Base-by-base conservation (phyloP, 2,329 filamentous ascomycete species). In the Botryotinia globosa region DNA sequence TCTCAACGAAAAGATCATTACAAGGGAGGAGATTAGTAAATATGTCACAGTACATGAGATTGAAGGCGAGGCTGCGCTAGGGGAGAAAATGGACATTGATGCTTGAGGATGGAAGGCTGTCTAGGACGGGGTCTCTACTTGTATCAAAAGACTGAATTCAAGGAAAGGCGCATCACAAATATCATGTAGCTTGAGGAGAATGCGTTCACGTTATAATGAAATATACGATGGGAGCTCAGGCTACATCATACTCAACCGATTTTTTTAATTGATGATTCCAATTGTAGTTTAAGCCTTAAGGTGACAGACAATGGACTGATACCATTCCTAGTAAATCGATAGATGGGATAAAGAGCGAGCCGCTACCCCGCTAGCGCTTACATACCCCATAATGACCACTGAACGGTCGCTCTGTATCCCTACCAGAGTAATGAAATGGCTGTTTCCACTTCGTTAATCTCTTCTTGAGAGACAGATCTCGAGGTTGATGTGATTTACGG, bases 1-100 rank as follows among this genome's bases (percentile, higher is more conserved):
- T 76, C 86, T 99, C 81, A 96, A 97, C 83, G 93, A 99, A 87
- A 97, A 97, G 87, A 88, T 98, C 78, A 97, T 98, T 82, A 94
- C 89, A 80, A 96, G 93, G 86, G 92, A 95, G 82, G 94, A 99
- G 80, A 92, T 99, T 80, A 92, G 92, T 82, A 95, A 97, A 82
- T 98, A 96, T 83, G 91, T 98, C 73, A 97, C 92, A 44, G 92
- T 99, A 73, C 91, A 97, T 79, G 94, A 98, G 82, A 83, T 97
- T 79, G 88, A 78, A 69, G 75, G 77, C 58, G 77, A 74, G 10
- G 79, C 91, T 72, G 87, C 90, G 72, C 89, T 91, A 75, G 88
- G 88, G 67, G 90, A 92, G 81, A 86, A 85, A 81, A 92, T 92
- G 90, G 90, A 92, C 78, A 85, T 92, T 63, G 90, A 92, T 81